phyloP scores from a whole-genome alignment of 331 rosid genomes.

The Malus hybrid region DNA sequence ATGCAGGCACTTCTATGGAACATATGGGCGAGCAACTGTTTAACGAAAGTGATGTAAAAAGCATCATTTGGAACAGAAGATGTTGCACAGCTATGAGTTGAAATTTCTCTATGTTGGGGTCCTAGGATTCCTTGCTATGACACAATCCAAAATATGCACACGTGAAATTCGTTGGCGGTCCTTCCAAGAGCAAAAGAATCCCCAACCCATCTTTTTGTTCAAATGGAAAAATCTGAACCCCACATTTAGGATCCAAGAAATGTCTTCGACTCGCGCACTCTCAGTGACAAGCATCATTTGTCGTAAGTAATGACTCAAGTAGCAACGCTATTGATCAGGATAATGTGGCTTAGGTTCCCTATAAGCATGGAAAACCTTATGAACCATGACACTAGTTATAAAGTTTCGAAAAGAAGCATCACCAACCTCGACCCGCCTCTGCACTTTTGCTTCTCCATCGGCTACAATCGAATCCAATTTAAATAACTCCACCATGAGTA shows the following conservation, averaged over 20 bases:
- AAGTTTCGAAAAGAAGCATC: not conserved
- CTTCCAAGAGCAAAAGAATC: too few species aligned
- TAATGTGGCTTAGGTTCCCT: not conserved
- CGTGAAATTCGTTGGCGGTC: not conserved
- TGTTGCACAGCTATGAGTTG: not conserved
- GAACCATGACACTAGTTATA: not conserved
- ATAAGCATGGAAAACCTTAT: not conserved
- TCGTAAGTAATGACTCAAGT: not conserved
- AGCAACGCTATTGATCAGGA: not conserved
- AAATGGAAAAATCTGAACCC: too few species aligned
- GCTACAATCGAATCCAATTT: conserved; percentile 56
- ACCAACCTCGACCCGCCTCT: conserved; percentile 54
- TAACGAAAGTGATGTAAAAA: not conserved
- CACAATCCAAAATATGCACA: not conserved
- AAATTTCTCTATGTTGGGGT: not conserved
- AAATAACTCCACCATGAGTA: conserved; percentile 63
- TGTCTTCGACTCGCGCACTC: not conserved
- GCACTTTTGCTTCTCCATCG: conserved; percentile 56
- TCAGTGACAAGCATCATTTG: not conserved
- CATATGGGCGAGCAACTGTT: not conserved
- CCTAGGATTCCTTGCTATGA: conserved; percentile 4
- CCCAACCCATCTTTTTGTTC: too few species aligned
- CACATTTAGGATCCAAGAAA: not conserved
- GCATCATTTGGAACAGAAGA: not conserved
- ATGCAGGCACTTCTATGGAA: not conserved